phyloP scores from a whole-genome alignment of 139 green algal species.

The Closterium sp. region DNA sequence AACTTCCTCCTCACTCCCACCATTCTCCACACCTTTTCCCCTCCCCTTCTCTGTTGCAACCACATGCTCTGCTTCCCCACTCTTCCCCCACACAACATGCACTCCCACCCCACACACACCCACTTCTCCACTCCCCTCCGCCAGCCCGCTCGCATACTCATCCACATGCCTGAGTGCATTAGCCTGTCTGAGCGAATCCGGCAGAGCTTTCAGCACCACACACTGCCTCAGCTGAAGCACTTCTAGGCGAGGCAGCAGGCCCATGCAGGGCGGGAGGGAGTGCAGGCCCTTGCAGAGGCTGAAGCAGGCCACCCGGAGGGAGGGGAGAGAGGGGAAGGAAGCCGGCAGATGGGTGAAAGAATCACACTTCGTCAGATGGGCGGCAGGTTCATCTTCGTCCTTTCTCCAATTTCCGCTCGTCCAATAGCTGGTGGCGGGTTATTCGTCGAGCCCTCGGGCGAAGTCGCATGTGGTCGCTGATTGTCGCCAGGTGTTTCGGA shows the following conservation, averaged over 20 bases:
- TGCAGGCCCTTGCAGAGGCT: not conserved
- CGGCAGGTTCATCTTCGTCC: no score
- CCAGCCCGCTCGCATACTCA: not conserved
- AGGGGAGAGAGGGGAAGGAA: not conserved
- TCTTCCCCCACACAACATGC: not conserved
- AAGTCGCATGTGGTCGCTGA: no score
- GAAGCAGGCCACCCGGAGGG: not conserved
- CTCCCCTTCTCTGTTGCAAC: not conserved
- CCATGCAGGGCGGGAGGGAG: not conserved
- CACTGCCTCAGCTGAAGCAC: not conserved
- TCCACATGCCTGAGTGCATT: not conserved
- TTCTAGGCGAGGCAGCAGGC: not conserved
- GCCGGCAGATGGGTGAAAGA: not conserved
- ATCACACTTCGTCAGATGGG: no score
- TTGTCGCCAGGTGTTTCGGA: no score
- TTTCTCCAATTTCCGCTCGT: no score
- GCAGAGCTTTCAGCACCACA: not conserved
- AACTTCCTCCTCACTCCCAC: no score
- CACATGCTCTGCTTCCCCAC: not conserved
- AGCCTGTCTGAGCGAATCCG: not conserved
- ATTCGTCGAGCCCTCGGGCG: no score
- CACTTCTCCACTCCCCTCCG: not conserved
- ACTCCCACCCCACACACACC: not conserved
- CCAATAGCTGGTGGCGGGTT: no score
- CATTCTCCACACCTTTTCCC: not conserved